These are phyloP conservation scores for Albugo candida DNA, from an alignment of 352 stramenopile species.

Conservation along the genomic window DNA sequence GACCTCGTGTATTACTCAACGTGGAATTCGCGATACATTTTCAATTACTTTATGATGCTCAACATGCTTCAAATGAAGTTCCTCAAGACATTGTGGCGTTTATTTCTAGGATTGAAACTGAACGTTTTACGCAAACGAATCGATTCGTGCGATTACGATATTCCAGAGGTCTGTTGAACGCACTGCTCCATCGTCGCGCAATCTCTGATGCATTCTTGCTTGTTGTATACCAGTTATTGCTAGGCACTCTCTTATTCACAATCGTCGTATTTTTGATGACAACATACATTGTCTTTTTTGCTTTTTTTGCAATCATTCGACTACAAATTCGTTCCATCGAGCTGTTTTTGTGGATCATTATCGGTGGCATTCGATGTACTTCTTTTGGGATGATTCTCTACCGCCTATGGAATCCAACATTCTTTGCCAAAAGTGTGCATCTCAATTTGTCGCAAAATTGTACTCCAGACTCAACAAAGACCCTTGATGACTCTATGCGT, in stretches of 20 bases:
- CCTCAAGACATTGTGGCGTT: constrained; percentile 76
- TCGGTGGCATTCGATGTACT: constrained; percentile 26
- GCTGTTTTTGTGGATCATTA: constrained; percentile 26
- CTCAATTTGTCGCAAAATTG: too few relatives aligned
- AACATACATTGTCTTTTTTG: constrained; percentile 86
- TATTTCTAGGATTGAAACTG: constrained; percentile 89
- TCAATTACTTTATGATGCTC: constrained; percentile 70
- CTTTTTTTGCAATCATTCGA: constrained; percentile 78
- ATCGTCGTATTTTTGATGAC: constrained; percentile 86
- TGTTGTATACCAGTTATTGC: constrained; percentile 32
- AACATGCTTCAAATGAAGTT: constrained; percentile 62
- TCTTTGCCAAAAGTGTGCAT: constrained; percentile 17
- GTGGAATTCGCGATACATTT: constrained; percentile 78
- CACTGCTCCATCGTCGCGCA: neutral
- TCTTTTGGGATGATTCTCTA: constrained; percentile 27
- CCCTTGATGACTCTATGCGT: too few relatives aligned
- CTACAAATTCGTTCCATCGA: constrained; percentile 19
- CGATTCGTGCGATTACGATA: constrained; percentile 88
- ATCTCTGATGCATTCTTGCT: neutral
- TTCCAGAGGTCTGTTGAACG: constrained; percentile 34
- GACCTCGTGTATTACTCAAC: constrained; percentile 58
- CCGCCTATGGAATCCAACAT: constrained; percentile 14
- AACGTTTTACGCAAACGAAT: constrained; percentile 85
- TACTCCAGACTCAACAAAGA: too few relatives aligned
- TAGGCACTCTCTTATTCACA: constrained; percentile 87